These are phyloP conservation scores for Tuber umbilicatum DNA, from an alignment of 495 filamentous ascomycete species.

Conservation along the genomic window DNA sequence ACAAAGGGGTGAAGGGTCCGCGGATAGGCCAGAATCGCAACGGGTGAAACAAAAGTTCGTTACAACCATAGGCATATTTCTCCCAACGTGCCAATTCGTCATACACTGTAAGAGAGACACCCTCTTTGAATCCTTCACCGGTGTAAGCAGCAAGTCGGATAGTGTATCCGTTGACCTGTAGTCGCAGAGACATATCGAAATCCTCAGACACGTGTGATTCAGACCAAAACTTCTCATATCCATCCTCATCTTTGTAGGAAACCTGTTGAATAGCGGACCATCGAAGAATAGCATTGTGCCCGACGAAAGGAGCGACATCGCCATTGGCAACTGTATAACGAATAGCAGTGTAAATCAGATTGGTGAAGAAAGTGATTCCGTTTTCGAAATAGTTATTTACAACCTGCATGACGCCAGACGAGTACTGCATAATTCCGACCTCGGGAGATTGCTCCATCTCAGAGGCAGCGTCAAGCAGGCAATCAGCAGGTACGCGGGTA, in stretches of 20 bases:
- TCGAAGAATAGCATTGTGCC: constrained; percentile 72
- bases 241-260: constrained; percentile 57
- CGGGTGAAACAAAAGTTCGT: constrained; percentile 73
- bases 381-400: constrained; percentile 66
- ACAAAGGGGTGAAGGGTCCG: constrained; percentile 68
- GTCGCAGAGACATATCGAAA: constrained; percentile 76
- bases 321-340: constrained; percentile 72
- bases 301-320: constrained; percentile 73
- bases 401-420: constrained; percentile 77
- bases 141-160: constrained; percentile 68
- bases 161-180: constrained; percentile 65
- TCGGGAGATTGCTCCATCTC: constrained; percentile 76
- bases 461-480: constrained; percentile 66
- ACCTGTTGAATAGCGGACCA: constrained; percentile 75
- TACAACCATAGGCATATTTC: constrained; percentile 84
- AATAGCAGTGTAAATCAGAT: constrained; percentile 74
- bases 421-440: constrained; percentile 75
- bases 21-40: constrained; percentile 57
- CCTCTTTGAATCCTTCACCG: constrained; percentile 73
- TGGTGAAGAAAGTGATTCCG: constrained; percentile 78
- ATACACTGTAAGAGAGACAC: constrained; percentile 77
- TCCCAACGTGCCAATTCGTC: constrained; percentile 79
- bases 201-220: constrained; percentile 77
- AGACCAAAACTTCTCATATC: constrained; percentile 76
- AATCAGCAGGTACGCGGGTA: constrained; percentile 67